Conservation (phyloP, 805 yeast genomes). For the Ogataea zsoltii region DNA sequence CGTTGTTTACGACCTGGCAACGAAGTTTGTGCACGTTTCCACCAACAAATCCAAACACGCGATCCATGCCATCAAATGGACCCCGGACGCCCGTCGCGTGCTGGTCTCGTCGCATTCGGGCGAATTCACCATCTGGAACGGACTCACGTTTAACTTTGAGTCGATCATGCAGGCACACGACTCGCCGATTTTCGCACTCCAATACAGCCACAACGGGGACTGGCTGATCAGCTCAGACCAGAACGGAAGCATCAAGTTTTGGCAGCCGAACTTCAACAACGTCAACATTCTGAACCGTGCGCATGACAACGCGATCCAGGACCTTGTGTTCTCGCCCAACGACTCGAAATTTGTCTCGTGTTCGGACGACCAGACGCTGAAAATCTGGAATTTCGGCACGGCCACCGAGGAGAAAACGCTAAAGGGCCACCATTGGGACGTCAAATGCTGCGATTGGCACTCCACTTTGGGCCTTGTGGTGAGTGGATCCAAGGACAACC, state of each 20-base stretch:
- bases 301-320: constrained; percentile 82
- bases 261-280: constrained; percentile 98
- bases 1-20: constrained; percentile 62
- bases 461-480: constrained; percentile 82
- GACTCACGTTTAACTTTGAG: constrained; percentile 91
- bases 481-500: constrained; percentile 93
- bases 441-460: constrained; percentile 97
- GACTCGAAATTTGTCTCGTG: constrained; percentile 92
- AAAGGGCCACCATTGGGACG: constrained; percentile 98
- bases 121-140: constrained; percentile 96
- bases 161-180: constrained; percentile 99
- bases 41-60: constrained; percentile 92
- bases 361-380: constrained; percentile 87
- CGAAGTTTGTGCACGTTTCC: constrained; percentile 86
- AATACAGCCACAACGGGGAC: constrained; percentile 86
- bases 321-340: constrained; percentile 84
- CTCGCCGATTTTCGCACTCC: constrained; percentile 74
- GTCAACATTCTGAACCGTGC: constrained; percentile 74
- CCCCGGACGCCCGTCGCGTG: constrained; percentile 92
- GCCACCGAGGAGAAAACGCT: constrained; percentile 79
- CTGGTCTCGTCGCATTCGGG: constrained; percentile 91
- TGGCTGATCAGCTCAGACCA: constrained; percentile 96
- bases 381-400: constrained; percentile 92
- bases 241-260: constrained; percentile 85
- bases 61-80: constrained; percentile 88